These are phyloP conservation scores for Cyberlindnera sargentensis DNA, from an alignment of 805 yeast genomes.

Conservation along the genomic window DNA sequence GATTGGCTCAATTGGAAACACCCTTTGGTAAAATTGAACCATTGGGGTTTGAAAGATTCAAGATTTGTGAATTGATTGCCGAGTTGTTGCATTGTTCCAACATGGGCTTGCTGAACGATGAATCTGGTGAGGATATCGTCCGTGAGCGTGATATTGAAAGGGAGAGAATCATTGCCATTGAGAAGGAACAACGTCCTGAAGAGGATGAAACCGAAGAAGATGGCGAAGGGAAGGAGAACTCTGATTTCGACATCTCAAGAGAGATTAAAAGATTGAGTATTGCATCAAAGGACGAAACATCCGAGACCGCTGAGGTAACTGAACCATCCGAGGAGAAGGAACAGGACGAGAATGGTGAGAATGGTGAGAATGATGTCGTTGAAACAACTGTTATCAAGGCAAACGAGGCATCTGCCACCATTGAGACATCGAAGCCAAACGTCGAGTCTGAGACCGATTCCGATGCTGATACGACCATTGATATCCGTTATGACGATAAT, in stretches of 20 bases:
- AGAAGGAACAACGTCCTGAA: slow-evolving; percentile 20
- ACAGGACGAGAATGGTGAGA: slow-evolving; percentile 15
- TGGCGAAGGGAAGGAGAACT: slow-evolving; percentile 22
- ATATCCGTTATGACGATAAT: slow-evolving; percentile 29
- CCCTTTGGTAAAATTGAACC: slow-evolving; percentile 66
- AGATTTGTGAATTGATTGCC: slow-evolving; percentile 86
- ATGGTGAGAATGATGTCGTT: no score
- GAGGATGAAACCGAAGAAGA: slow-evolving; percentile 23
- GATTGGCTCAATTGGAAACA: slow-evolving; percentile 38
- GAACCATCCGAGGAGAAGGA: slow-evolving; percentile 7
- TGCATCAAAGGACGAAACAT: slow-evolving; percentile 1
- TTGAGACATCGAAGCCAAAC: slow-evolving; percentile 1
- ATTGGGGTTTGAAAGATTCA: slow-evolving; percentile 85
- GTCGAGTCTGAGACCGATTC: slow-evolving; percentile 23
- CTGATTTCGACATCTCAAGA: slow-evolving; percentile 28
- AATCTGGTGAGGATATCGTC: slow-evolving; percentile 60
- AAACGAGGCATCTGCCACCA: background rate
- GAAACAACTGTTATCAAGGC: background rate
- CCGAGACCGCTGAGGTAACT: slow-evolving; percentile 12
- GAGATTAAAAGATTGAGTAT: slow-evolving; percentile 19
- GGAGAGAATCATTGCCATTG: slow-evolving; percentile 37
- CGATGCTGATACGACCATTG: slow-evolving; percentile 21
- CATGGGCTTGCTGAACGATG: slow-evolving; percentile 84
- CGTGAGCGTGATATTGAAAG: slow-evolving; percentile 64
- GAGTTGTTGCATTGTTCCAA: slow-evolving; percentile 96